Base-by-base conservation (phyloP, 108 stramenopile species). In the Skeletonema menzelii region DNA sequence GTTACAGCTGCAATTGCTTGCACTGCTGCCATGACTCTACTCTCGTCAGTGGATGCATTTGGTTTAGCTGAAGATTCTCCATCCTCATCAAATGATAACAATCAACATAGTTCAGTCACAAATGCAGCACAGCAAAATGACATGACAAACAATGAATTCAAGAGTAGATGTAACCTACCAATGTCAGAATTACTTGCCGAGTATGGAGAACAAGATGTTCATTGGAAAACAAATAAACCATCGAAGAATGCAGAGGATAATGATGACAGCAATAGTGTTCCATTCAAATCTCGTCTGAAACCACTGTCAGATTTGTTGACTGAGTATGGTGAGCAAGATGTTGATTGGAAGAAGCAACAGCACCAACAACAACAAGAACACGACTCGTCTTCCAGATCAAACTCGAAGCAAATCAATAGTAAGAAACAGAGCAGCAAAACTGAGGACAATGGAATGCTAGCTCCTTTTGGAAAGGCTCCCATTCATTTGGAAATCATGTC, bases 251-350 rank as follows among this genome's bases (percentile, higher is more conserved):
- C 17, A 12, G 31, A 20, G 13, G 66, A 60, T 60, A 14, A 17
- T 3, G 7, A 4, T 32, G 7, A 4, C 31, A 32, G 31, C 59
- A 60, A 60, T 35, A 22, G 7, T 32, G 31, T 6, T 22, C 32
- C 30, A 5, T 60, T 60, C 4, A 17, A 60, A 60, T 62, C 64
- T 57, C 65, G 73, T 14, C 49, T 59, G 12, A 42, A 63, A 56
- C 76, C 80, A 4, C 46, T 87, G 56, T 64, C 79, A 15, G 82
- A 85, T 10, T 63, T 95, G 14, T 57, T 92, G 64, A 76, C 75
- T 17, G 91, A 91, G 24, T 92, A 89, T 62, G 94, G 91, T 40
- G 80, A 89, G 57, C 74, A 82, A 63, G 94, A 95, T 80, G 76
- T 66, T 24, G 65, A 95, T 70, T 95, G 84, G 86, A 83, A 85